Evolutionary conservation across 345 rosid species (phyloP), one percentile per base, ranked within the genome.

Genomic region (Moricandia arvensis): DNA sequence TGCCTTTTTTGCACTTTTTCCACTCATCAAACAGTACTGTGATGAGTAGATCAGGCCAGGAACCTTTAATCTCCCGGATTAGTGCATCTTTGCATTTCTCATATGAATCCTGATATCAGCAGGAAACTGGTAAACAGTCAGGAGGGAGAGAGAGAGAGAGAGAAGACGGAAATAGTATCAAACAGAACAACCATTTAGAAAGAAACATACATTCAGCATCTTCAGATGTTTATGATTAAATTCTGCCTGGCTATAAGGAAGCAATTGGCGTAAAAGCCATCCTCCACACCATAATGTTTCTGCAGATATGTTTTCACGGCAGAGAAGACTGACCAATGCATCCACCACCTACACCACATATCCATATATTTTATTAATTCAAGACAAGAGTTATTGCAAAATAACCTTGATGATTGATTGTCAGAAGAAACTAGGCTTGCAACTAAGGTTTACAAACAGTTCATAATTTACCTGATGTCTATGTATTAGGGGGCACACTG

Each of bases 281-380:
- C 98, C 98, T 59, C 97, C 98, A 82, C 85, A 89, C 99, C 99
- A 89, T 81, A 93, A 78, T 51, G 90, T 91, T 82, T 96, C 99
- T 6, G 98, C 91, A 45, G 95, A 85, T 80, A 96, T 82, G 82
- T 87, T 83, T 54, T 94, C 83, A 45, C 98, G 99, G 75, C 91
- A 86, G 75, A 96, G 85, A 47, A 96, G 95, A 81, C 86, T 75
- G 68, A 89, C 94, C 88, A 96, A 83, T 16, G 97, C 86, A 83
- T 91, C 94, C 79, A 93, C 91, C 61, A 93, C 98, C 99, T 96
- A 79, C 29, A 82, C 69, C 70, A 70, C 45, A 75, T 57, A 67
- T 75, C 66, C 70, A 70, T 38, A 75, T 57, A 67, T 75, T 31
- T 21, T 54, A 79, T 41, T 29, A 53, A 75, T 15, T 41, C 58